Evolutionary conservation across 2,329 filamentous ascomycete genomes (phyloP), one percentile per base, ranked within the genome.

Genomic region (Coniochaeta pulveracea): DNA sequence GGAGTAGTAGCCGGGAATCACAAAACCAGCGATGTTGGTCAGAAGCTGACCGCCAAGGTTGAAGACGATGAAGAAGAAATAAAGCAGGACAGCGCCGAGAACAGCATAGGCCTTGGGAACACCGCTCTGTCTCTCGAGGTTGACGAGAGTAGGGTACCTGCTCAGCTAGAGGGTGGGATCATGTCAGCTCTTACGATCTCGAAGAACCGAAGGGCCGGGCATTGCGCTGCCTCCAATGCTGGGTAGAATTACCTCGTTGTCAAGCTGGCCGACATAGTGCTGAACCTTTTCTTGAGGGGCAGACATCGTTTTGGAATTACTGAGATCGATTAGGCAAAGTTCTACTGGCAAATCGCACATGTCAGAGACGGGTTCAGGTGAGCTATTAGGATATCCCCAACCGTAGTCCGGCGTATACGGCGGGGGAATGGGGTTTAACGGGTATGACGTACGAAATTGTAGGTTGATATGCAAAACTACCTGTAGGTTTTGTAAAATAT

Each of bases 51-150:
- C 84, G 43, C 80, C 85, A 44, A 91, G 81, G 72, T 93, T 93
- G 71, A 93, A 86, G 65, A 91, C 77, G 62, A 91, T 84, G 48
- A 91, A 75, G 67, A 89, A 85, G 65, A 91, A 85, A 70, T 93
- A 93, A 45, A 88, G 73, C 33, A 77, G 77, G 39, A 61, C 79
- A 37, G 85, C 54, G 48, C 84, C 85, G 47, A 89, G 77, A 52
- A 83, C 71, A 44, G 76, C 80, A 57, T 93, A 91, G 51, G 83
- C 80, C 70, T 93, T 93, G 55, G 85, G 85, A 33, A 91, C 72
- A 37, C 73, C 77, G 43, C 80, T 81, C 60, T 83, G 77, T 71
- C 79, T 83, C 74, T 93, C 85, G 51, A 91, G 72, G 64, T 89
- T 85, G 72, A 78, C 81, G 56, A 91, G 73, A 51, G 71, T 61